A percentile compares a stretch with the other conserved stretches of the same genome.
phyloP scores from a whole-genome alignment of 805 yeast genomes.

The Teunomyces atbi region DNA sequence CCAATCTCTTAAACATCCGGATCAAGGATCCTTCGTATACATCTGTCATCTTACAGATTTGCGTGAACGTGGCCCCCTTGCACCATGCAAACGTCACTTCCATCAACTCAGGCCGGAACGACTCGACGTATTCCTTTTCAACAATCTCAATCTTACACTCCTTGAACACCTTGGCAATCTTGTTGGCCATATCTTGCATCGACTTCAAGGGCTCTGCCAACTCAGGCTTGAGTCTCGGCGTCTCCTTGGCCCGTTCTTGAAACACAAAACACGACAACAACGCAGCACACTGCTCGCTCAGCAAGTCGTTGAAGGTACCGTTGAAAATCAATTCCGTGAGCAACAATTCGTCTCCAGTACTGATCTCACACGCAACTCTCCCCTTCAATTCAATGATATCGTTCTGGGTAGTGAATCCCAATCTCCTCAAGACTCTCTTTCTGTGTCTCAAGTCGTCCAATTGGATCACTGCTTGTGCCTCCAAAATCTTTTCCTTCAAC shows the following conservation, averaged over 20 bases:
- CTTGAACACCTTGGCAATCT: slow-evolving; percentile 83
- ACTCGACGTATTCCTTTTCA: slow-evolving; percentile 89
- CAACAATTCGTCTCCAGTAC: slow-evolving; percentile 83
- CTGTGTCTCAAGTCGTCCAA: slow-evolving; percentile 91
- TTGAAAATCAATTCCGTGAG: slow-evolving; percentile 91
- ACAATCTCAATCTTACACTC: slow-evolving; percentile 88
- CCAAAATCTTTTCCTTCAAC: slow-evolving; percentile 63
- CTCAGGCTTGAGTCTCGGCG: slow-evolving; percentile 82
- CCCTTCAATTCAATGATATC: slow-evolving; percentile 97
- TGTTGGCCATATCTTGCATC: slow-evolving; percentile 86
- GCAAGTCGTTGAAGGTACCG: slow-evolving; percentile 87
- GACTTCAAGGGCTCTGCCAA: slow-evolving; percentile 88
- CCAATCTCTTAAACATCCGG: slow-evolving; percentile 90
- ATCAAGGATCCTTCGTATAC: slow-evolving; percentile 96
- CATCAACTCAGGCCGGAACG: slow-evolving; percentile 91
- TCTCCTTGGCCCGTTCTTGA: slow-evolving; percentile 91
- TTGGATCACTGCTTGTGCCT: slow-evolving; percentile 90
- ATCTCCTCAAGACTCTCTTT: slow-evolving; percentile 86
- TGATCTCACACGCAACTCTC: slow-evolving; percentile 94
- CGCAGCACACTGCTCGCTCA: slow-evolving; percentile 90
- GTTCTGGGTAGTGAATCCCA: slow-evolving; percentile 81
- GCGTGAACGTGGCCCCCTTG: slow-evolving; percentile 92
- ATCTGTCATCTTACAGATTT: slow-evolving; percentile 97
- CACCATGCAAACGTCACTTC: slow-evolving; percentile 98
- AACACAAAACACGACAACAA: slow-evolving; percentile 91